Evolutionary conservation across 2,329 filamentous ascomycete genomes (phyloP).

Genomic region (Penicillium hordei): DNA sequence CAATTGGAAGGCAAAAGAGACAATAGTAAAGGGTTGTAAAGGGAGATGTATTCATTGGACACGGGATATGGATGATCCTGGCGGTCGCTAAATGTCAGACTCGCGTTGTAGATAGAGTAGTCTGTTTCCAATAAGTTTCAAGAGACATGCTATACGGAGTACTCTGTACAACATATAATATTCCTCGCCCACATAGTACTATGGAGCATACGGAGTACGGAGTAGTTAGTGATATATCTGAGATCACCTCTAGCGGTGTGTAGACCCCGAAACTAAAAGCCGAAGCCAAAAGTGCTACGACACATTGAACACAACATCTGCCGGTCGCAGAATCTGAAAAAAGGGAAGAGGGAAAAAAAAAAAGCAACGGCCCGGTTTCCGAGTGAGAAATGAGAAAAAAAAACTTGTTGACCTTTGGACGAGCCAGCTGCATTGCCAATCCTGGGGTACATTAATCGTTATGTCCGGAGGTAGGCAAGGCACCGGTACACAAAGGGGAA

Average conservation of each 20-base stretch:
- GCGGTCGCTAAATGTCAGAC: not conserved
- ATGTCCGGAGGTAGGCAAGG: not conserved
- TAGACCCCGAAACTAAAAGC: conserved; percentile 1
- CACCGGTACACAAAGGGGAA: conserved; percentile 5
- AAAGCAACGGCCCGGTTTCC: not conserved
- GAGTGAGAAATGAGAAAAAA: conserved; percentile 1
- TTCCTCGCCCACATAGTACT: not conserved
- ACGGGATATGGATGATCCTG: conserved; percentile 1
- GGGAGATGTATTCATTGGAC: not conserved
- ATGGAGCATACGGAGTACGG: not conserved
- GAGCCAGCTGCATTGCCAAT: conserved; percentile 19
- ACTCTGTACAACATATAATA: not conserved
- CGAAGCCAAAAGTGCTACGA: not conserved
- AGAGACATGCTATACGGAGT: not conserved
- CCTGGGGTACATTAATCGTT: conserved; percentile 22
- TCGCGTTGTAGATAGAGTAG: not conserved
- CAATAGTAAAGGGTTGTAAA: not conserved
- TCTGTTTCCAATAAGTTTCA: conserved; percentile 4
- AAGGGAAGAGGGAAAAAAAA: not conserved
- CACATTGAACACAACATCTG: not conserved
- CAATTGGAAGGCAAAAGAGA: not conserved
- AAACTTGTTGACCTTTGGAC: not conserved
- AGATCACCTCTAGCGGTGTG: conserved; percentile 11
- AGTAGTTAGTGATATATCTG: not conserved
- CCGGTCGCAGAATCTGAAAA: not conserved